Percentiles rank a stretch among this genome's conserved stretches.
phyloP scores from a whole-genome alignment of 2,329 filamentous ascomycete species.

The Clarireedia hainanense region DNA sequence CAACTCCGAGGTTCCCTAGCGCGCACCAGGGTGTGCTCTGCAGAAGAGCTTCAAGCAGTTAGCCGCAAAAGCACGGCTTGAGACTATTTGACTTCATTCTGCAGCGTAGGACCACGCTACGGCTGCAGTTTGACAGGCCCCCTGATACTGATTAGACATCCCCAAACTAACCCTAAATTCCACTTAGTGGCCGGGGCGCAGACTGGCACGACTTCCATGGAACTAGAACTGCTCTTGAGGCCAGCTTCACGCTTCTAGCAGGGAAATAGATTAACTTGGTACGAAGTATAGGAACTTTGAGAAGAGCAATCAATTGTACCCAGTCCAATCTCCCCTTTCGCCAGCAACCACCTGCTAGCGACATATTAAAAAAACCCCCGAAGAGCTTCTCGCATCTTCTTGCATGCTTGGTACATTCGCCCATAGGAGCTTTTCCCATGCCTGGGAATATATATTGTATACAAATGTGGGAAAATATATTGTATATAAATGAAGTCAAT shows the following conservation, averaged over 20 bases:
- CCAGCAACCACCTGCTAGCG: neutral
- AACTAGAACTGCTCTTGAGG: neutral
- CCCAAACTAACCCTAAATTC: neutral
- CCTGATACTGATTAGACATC: slow-evolving; percentile 1
- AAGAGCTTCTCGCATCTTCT: neutral
- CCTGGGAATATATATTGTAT: neutral
- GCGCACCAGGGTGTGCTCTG: neutral
- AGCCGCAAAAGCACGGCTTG: slow-evolving; percentile 2
- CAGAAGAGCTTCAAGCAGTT: neutral
- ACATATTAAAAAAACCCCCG: neutral
- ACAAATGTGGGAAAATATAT: no score
- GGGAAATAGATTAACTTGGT: neutral
- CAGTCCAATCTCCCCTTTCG: neutral
- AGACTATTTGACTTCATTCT: neutral
- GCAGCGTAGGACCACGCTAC: neutral
- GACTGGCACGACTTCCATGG: neutral
- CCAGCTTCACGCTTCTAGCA: neutral
- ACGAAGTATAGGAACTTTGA: no score
- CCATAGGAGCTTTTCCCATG: neutral
- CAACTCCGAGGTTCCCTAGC: slow-evolving; percentile 7
- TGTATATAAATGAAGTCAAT: neutral
- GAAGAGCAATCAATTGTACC: neutral
- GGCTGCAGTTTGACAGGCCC: slow-evolving; percentile 4
- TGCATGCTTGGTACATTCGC: neutral
- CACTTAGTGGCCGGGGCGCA: neutral